Evolutionary conservation across 495 filamentous ascomycete genomes (phyloP), one percentile per base, ranked within the genome.

Genomic region (Talaromyces ruber): DNA sequence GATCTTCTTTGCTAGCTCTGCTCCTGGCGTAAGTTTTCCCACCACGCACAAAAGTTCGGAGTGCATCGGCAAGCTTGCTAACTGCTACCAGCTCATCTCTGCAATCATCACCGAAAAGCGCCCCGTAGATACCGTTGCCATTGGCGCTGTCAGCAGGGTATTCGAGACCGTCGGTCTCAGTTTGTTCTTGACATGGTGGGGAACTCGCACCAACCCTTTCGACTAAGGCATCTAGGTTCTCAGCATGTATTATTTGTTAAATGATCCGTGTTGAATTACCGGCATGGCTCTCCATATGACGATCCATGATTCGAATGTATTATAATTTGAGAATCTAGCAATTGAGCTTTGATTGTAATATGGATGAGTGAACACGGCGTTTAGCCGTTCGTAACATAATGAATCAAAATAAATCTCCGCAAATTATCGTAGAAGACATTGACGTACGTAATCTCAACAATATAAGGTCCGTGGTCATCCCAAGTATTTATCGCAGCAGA

Each of bases 101-200:
- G 90, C 97, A 71, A 68, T 96, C 66, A 82, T 96, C 68, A 86
- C 89, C 26, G 94, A 98, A 82, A 96, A 94, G 81, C 86, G 93
- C 30, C 88, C 93, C 16, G 74, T 92, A 8, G 94, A 98, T 73
- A 91, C 88, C 55, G 85, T 98, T 63, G 93, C 91, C 56, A 87
- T 97, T 60, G 89, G 87, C 68, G 85, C 87, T 54, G 74, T 94
- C 9, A 86, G 89, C 63, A 90, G 92, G 68, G 76, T 94, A 66
- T 85, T 97, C 63, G 94, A 98, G 81, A 97, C 94, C 4, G 87
- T 98, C 59, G 94, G 94, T 37, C 81, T 98, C 47, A 90, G 88
- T 61, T 67, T 97, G 71, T 91, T 97, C 84, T 78, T 98, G 63
- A 96, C 91, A 66, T 98, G 89, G 87, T 98, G 94, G 94, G 94